These are phyloP conservation scores for Pseudocercospora fuligena DNA, from an alignment of 2,329 filamentous ascomycete species.

Conservation along the genomic window DNA sequence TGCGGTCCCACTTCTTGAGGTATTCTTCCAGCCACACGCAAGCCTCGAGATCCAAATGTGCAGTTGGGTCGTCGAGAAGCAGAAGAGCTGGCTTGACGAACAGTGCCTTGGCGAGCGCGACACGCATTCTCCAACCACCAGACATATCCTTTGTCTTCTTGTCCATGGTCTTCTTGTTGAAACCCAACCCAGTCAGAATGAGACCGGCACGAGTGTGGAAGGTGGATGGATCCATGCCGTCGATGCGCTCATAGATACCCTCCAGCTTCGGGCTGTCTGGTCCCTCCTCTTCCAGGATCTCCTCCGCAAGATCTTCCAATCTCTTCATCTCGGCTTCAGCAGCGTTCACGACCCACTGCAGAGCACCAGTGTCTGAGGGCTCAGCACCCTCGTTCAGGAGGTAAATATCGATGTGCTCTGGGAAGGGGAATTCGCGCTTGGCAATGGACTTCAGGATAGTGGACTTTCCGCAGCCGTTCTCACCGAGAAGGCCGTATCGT, in stretches of 20 bases:
- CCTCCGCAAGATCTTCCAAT: constrained; percentile 86
- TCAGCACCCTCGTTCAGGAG: constrained; percentile 96
- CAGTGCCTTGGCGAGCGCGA: constrained; percentile 93
- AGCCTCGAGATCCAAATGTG: constrained; percentile 98
- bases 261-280: constrained; percentile 88
- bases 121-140: constrained; percentile 99
- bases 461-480: constrained; percentile 99
- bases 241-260: constrained; percentile 98
- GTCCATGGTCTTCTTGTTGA: constrained; percentile 97
- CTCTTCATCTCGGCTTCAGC: constrained; percentile 90
- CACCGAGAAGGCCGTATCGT: constrained; percentile 91
- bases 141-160: constrained; percentile 99
- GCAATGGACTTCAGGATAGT: constrained; percentile 96
- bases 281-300: constrained; percentile 87
- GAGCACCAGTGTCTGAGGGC: constrained; percentile 82
- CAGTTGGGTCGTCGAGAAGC: constrained; percentile 95
- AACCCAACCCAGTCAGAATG: constrained; percentile 97
- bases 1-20: constrained; percentile 99
- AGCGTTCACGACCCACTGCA: constrained; percentile 97
- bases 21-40: constrained; percentile 99
- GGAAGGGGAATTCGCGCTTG: constrained; percentile 91
- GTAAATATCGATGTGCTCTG: constrained; percentile 97
- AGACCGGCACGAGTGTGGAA: constrained; percentile 94
- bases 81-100: constrained; percentile 98
- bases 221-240: constrained; percentile 97